phyloP scores from a whole-genome alignment of 1,139 yeast species.

The Geotrichum histeridarum region DNA sequence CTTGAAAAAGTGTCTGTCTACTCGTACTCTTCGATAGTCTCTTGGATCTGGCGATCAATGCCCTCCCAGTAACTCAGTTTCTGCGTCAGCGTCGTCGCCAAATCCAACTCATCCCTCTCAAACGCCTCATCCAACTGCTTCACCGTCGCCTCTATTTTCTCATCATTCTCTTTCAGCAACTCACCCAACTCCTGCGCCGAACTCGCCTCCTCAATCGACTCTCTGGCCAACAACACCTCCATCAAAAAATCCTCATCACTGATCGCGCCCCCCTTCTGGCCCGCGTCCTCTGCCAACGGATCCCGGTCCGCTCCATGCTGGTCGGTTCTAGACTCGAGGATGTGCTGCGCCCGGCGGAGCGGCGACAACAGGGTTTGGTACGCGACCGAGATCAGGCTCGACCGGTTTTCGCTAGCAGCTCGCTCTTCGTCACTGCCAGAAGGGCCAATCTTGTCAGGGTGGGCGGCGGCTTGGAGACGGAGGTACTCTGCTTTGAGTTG shows the following conservation, averaged over 20 bases:
- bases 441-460: conserved; percentile 59
- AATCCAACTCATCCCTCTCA: conserved; percentile 44
- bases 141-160: conserved; percentile 46
- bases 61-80: conserved; percentile 81
- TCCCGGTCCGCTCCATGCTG: conserved; percentile 41
- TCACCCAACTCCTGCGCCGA: conserved; percentile 53
- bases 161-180: conserved; percentile 52
- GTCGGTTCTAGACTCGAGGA: conserved; percentile 43
- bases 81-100: conserved; percentile 62
- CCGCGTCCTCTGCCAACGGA: conserved; percentile 28
- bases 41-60: conserved; percentile 65
- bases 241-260: conserved; percentile 58
- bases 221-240: conserved; percentile 78
- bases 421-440: conserved; percentile 20
- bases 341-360: conserved; percentile 58
- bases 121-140: conserved; percentile 40
- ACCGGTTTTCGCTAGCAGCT: conserved; percentile 34
- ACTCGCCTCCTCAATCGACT: conserved; percentile 60
- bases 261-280: conserved; percentile 33
- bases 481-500: conserved; percentile 70
- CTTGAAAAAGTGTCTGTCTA: not conserved
- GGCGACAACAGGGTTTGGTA: conserved; percentile 69
- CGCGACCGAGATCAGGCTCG: conserved; percentile 66
- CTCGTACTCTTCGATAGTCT: conserved; percentile 34
- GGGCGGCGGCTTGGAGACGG: conserved; percentile 62